A percentile compares a stretch with the other conserved stretches of the same genome.
Conservation (phyloP, 495 filamentous ascomycete genomes). For the Hyphodiscus hymeniophilus region DNA sequence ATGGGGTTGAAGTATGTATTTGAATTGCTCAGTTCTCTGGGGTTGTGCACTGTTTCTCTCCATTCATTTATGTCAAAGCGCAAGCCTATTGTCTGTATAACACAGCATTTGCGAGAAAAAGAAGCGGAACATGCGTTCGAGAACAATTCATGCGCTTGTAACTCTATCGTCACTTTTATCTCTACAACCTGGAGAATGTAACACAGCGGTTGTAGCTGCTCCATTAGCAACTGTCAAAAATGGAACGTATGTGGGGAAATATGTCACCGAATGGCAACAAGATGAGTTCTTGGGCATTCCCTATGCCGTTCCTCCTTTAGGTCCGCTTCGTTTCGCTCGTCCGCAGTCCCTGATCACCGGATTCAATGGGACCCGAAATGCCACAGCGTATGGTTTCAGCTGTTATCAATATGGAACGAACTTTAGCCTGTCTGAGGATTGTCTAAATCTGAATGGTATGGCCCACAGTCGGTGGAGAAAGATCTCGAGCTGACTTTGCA, state of each 20-base stretch:
- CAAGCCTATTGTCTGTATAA: no score
- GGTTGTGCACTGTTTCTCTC: no score
- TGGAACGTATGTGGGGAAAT: constrained; percentile 36
- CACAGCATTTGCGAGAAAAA: no score
- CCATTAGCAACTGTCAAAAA: constrained; percentile 22
- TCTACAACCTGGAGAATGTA: no score
- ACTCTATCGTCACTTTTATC: no score
- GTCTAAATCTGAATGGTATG: constrained; percentile 48
- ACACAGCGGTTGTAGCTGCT: neutral
- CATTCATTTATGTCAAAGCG: no score
- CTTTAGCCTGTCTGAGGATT: constrained; percentile 52
- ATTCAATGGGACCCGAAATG: constrained; percentile 42
- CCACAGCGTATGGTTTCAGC: constrained; percentile 48
- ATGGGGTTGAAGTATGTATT: no score
- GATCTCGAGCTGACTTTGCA: neutral
- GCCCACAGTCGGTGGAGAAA: neutral
- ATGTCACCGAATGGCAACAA: constrained; percentile 34
- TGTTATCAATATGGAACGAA: constrained; percentile 12
- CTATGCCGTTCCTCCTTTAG: constrained; percentile 43
- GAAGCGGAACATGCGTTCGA: no score
- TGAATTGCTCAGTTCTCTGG: no score
- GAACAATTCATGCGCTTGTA: no score
- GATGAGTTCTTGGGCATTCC: constrained; percentile 50
- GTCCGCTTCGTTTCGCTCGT: constrained; percentile 34
- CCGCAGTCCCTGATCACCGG: constrained; percentile 31